Evolutionary conservation across 2,329 filamentous ascomycete genomes (phyloP), one percentile per base, ranked within the genome.

Genomic region (Chrysosphaeria jannelii): DNA sequence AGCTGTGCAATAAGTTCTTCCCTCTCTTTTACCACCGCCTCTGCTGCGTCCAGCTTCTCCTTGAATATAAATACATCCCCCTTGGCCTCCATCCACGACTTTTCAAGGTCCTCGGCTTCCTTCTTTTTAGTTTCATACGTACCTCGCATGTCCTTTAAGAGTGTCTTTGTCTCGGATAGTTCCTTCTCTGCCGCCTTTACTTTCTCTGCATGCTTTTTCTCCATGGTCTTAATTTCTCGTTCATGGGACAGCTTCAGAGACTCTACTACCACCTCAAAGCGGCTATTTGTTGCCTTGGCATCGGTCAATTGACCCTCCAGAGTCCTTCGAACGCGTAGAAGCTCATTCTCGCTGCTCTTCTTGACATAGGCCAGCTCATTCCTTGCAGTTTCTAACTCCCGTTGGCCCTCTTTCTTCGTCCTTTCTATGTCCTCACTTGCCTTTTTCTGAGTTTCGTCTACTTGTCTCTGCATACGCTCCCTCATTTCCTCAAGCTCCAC

Each of bases 271-370:
- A 59, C 54, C 37, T 71, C 57, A 10, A 76, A 43, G 21, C 53
- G 51, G 25, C 53, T 57, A 14, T 69, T 51, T 2, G 50, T 63
- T 13, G 52, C 53, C 34, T 56, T 55, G 8, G 72, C 40, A 30
- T 67, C 62, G n/a, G 58, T 53, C 24, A 57, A 48, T 33, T 72
- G 63, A 1, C 57, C 59, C 20, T 70, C 65, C 13, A 43, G 40
- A 20, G 53, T 44, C 14, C 49, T 45, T 25, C 47, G 46, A 3
- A 46, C 36, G 17, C 53, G 48, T 22, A 58, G 52, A 2, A 44
- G 36, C 25, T 63, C 57, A 3, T 46, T 42, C 28, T 57, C 47
- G 1, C 48, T 41, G n/a, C n/a, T n/a, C n/a, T n/a, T n/a, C 28
- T 44, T 44, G 5, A 47, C 36, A 24, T 38, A 44, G 3, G 42